Evolutionary conservation across 2,329 filamentous ascomycete species (phyloP), one percentile per base, ranked within the genome.

Genomic region (Fusarium caatingaense): DNA sequence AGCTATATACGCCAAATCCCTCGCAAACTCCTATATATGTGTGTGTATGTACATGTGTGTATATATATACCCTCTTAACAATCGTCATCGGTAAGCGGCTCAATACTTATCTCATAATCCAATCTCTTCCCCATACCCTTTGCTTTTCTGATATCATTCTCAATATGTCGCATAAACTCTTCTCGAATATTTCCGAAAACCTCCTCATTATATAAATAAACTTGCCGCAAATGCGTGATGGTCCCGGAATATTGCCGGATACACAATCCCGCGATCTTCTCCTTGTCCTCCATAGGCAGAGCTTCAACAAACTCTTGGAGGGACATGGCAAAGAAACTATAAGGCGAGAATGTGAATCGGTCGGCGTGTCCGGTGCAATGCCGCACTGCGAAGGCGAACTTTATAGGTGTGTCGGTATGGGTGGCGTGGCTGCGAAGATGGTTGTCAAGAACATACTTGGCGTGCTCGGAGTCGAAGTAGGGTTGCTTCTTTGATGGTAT

Each of bases 81-180:
- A 25, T 23, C 56, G 9, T 15, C 28, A n/a, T 53, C 28, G 13
- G 51, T 53, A 7, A 68, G 47, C 8, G 60, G 60, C 49, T 59
- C 56, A 12, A 68, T 61, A 6, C 49, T 69, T 13, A 68, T 48
- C 42, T 68, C 65, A 40, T 66, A 68, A 21, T 68, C 65, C 50
- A 69, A 18, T 7, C 55, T 30, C 12, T 50, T 53, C 13, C 60
- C 66, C 2, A 53, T 56, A 10, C 51, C 8, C 21, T 40, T 66
- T 0, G 50, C 66, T 8, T 49, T 27, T 2, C 21, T 25, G 13
- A 68, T 61, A 10, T 68, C 66, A n/a, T 46, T 18, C 21, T 55
- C 56, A 4, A 68, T 53, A 18, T 21, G n/a, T 21, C 18, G 23
- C n/a, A 53, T 18, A 34, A 50, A 69, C 23, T 46, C 44, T 9